Evolutionary conservation across 1,284 basidiomycete genomes (phyloP), one percentile per base, ranked within the genome.

Genomic region (Tremellales sp.): DNA sequence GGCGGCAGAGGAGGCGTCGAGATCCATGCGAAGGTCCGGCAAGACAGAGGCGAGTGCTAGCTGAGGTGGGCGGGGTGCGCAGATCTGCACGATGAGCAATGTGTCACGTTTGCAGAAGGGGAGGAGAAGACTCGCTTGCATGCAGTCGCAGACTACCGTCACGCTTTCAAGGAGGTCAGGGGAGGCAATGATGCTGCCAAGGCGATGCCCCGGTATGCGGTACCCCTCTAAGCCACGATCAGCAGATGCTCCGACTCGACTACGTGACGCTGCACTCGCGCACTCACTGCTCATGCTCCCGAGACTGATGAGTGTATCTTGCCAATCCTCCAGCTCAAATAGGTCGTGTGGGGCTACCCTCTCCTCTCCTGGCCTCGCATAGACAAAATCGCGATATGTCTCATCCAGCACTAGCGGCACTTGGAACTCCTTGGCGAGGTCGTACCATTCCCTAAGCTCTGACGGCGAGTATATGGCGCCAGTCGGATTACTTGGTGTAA

Each of bases 331-430:
- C 46, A 72, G 62, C 52, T 67, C 62, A 40, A 75, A 76, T 43
- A 75, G 53, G 13, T 35, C 40, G 48, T 76, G 74, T 15, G 70
- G 72, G 11, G n/a, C 31, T 22, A 8, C 21, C 5, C 48, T 45
- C 2, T 46, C 54, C 22, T 43, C 50, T n/a, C 31, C 53, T 33
- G 78, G 72, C 15, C 13, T 17, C 15, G 15, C 33, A 7, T 17
- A 13, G 40, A 89, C 77, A 62, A 93, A 91, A 63, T 93, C 89
- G 17, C 88, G 81, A 70, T 94, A 93, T 0, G 89, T 90, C 72
- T 90, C 87, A 68, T 91, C 88, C n/a, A 93, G 55, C 21, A 93
- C 80, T n/a, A 93, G 79, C 0, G 87, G 84, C 10, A 92, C 67
- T 3, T 78, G 75, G 26, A 78, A 71, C 46, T 80, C 72, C 24